Conservation (phyloP, 345 rosid genomes). For the Capsella bursapastoris region DNA sequence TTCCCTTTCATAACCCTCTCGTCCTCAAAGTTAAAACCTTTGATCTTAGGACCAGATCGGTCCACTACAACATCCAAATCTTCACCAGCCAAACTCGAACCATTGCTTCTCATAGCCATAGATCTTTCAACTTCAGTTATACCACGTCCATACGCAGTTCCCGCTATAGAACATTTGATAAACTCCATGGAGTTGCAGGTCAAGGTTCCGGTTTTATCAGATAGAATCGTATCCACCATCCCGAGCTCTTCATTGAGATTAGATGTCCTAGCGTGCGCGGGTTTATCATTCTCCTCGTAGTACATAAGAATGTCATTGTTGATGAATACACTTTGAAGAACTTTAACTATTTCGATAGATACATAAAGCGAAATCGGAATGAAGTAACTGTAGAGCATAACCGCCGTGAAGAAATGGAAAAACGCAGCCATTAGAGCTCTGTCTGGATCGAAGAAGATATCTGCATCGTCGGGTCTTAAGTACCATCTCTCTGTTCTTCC, state of each 20-base stretch:
- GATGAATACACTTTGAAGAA: constrained; percentile 90
- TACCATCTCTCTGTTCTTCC: constrained; percentile 95
- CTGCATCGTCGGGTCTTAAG: constrained; percentile 81
- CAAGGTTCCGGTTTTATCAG: constrained; percentile 94
- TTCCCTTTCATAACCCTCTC: constrained; percentile 77
- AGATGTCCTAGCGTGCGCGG: constrained; percentile 94
- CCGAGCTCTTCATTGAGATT: constrained; percentile 99
- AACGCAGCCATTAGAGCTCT: constrained; percentile 68
- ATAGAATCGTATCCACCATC: constrained; percentile 87
- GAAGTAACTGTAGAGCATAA: constrained; percentile 86
- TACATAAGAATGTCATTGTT: constrained; percentile 86
- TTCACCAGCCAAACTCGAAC: constrained; percentile 54
- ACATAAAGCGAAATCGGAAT: constrained; percentile 96
- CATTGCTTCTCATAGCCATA: constrained; percentile 71
- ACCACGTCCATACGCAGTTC: constrained; percentile 82
- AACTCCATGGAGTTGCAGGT: constrained; percentile 98
- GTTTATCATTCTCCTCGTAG: constrained; percentile 82
- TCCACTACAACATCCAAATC: constrained; percentile 48
- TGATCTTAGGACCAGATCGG: constrained; percentile 49
- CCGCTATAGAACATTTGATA: constrained; percentile 85
- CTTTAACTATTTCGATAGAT: constrained; percentile 89
- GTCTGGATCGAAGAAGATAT: constrained; percentile 67
- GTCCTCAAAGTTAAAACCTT: constrained; percentile 83
- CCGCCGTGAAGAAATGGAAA: constrained; percentile 75
- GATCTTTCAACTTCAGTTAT: constrained; percentile 91